Conservation (phyloP, 2,329 filamentous ascomycete genomes). For the Cladobotryum protrusum region DNA sequence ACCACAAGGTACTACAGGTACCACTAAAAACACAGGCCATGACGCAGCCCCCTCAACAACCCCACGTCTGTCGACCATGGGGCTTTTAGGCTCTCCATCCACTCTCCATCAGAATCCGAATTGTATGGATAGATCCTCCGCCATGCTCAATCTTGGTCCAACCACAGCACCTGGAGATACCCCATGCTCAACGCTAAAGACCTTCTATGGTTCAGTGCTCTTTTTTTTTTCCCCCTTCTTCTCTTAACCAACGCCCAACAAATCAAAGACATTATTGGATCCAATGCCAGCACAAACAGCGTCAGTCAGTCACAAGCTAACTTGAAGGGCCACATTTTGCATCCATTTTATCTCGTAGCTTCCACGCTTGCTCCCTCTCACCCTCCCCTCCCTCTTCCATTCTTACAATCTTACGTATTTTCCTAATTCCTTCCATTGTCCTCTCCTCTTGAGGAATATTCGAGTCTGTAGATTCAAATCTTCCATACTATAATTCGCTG, state of each 20-base stretch:
- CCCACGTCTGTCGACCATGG: constrained; percentile 4
- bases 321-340: constrained; percentile 1
- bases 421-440: background rate
- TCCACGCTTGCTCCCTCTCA: constrained; percentile 2
- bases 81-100: too few relatives aligned
- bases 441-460: background rate
- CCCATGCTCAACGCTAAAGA: background rate
- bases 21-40: background rate
- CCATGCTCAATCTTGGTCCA: background rate
- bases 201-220: background rate
- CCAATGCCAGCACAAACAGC: constrained; percentile 3
- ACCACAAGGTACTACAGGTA: too few relatives aligned
- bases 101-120: too few relatives aligned
- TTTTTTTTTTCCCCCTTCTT: too few relatives aligned
- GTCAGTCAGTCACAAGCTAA: background rate
- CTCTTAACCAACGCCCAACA: constrained; percentile 7
- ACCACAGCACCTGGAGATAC: background rate
- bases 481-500: background rate
- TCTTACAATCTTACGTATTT: background rate
- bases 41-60: constrained; percentile 7
- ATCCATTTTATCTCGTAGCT: background rate
- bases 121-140: too few relatives aligned
- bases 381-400: background rate
- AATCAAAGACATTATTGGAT: constrained; percentile 3
- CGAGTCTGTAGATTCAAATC: background rate